Evolutionary conservation across 257 asterid genomes (phyloP).

Genomic region (Orobanche coerulescens): DNA sequence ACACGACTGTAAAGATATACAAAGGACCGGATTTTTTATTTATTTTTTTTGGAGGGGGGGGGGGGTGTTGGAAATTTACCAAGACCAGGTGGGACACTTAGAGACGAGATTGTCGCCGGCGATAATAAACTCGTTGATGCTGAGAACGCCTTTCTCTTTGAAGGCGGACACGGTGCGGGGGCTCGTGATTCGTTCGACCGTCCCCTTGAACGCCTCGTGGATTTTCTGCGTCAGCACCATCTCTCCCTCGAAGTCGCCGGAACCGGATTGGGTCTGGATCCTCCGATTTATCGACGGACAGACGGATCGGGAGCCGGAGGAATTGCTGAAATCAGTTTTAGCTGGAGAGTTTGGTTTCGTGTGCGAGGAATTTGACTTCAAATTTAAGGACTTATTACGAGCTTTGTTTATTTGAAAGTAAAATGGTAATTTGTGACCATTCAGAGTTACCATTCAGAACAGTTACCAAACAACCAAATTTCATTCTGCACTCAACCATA

Average conservation of each 20-base stretch:
- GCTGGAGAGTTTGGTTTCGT: slow-evolving; percentile 9
- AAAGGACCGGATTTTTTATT: slow-evolving; percentile 2
- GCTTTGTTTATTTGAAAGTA: neutral
- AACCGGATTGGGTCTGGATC: neutral
- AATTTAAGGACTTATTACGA: neutral
- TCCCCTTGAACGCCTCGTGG: slow-evolving; percentile 84
- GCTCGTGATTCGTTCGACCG: slow-evolving; percentile 85
- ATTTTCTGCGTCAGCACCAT: slow-evolving; percentile 75
- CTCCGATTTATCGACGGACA: neutral
- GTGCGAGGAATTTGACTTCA: slow-evolving; percentile 3
- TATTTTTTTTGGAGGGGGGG: no score
- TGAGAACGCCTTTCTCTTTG: slow-evolving; percentile 95
- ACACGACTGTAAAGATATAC: neutral
- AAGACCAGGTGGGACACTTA: slow-evolving; percentile 98
- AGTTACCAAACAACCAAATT: no score
- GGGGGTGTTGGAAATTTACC: slow-evolving; percentile 37
- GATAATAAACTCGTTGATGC: slow-evolving; percentile 76
- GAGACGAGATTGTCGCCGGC: slow-evolving; percentile 99
- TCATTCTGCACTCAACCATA: no score
- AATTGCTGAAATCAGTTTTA: neutral
- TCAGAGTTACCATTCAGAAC: no score
- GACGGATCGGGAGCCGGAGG: neutral
- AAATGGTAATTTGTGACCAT: no score
- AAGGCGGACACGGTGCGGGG: slow-evolving; percentile 95
- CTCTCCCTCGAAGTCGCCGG: slow-evolving; percentile 3